phyloP scores from a whole-genome alignment of 306 rosid species.

The Cicer judaicum region DNA sequence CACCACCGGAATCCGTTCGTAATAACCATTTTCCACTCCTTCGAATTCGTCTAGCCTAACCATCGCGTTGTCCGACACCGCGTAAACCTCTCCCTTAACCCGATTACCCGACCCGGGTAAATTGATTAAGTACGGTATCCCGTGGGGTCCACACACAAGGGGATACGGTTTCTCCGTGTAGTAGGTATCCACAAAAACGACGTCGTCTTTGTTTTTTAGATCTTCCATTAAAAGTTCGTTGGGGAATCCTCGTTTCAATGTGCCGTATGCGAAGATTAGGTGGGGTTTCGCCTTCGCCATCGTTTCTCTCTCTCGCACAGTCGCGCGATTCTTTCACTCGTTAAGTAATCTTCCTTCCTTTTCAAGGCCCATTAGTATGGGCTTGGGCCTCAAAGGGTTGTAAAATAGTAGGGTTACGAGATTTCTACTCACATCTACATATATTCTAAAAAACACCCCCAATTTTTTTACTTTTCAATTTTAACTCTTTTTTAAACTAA shows the following conservation, averaged over 20 bases:
- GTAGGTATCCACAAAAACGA: conserved; percentile 45
- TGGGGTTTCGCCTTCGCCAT: conserved; percentile 32
- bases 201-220: conserved; percentile 56
- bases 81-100: conserved; percentile 68
- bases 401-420: too few species aligned
- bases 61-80: conserved; percentile 56
- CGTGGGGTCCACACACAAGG: conserved; percentile 68
- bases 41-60: conserved; percentile 61
- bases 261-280: conserved; percentile 65
- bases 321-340: background rate
- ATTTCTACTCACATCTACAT: too few species aligned
- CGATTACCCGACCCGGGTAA: conserved; percentile 58
- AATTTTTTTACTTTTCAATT: too few species aligned
- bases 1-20: conserved; percentile 61
- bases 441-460: too few species aligned
- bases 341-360: background rate
- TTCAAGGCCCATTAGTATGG: background rate
- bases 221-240: conserved; percentile 56
- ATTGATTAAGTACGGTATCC: conserved; percentile 71
- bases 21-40: conserved; percentile 52
- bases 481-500: too few species aligned
- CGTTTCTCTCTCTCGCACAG: background rate
- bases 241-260: conserved; percentile 66
- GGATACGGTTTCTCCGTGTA: conserved; percentile 51
- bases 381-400: too few species aligned